Conservation (phyloP, 2,329 filamentous ascomycete species). For the Leptographium procerum region DNA sequence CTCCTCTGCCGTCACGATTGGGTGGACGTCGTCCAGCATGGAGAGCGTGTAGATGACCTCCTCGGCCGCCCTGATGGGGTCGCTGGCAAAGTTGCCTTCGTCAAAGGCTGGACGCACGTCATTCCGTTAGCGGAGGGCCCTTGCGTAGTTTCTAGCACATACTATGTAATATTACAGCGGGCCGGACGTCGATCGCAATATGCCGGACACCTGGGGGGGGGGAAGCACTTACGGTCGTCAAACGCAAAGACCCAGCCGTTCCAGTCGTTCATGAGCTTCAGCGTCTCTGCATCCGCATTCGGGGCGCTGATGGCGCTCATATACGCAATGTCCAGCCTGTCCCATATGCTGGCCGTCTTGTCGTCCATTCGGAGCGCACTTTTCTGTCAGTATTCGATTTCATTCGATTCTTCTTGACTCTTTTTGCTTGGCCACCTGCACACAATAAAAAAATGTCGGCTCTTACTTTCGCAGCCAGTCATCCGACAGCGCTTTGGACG, state of each 20-base stretch:
- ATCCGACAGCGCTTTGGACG: not conserved
- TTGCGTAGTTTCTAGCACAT: not conserved
- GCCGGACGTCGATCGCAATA: not conserved
- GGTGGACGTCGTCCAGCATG: not conserved
- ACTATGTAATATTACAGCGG: not conserved
- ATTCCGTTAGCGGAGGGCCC: not conserved
- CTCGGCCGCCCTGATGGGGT: not conserved
- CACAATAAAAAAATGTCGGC: not conserved
- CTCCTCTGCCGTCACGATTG: not conserved
- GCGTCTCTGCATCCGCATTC: not conserved
- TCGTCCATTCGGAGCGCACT: not conserved
- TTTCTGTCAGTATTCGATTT: too few species aligned
- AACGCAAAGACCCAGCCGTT: constrained; percentile 1
- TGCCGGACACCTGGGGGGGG: not conserved
- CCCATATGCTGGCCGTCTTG: not conserved
- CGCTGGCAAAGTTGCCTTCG: not conserved
- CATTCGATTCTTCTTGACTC: too few species aligned
- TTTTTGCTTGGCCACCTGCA: too few species aligned
- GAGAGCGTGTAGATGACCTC: not conserved
- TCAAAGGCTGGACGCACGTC: not conserved
- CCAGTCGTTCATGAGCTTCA: constrained; percentile 1
- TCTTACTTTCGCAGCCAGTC: not conserved
- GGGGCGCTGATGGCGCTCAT: constrained; percentile 1
- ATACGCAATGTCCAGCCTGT: not conserved
- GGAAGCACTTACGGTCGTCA: not conserved